Evolutionary conservation across 331 rosid species (phyloP).

Genomic region (Rhamnella rubrinervis): DNA sequence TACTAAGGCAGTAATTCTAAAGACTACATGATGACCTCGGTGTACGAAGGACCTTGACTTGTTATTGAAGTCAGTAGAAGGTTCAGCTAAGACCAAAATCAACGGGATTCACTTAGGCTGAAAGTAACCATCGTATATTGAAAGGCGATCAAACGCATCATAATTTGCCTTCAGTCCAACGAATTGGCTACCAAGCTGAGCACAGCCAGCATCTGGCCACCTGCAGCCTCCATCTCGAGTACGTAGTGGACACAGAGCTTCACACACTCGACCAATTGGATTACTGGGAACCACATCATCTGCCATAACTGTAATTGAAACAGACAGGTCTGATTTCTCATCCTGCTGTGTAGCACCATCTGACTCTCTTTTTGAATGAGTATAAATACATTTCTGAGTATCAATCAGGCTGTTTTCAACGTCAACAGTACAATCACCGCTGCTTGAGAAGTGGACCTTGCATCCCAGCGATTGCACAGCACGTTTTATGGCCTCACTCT

Average conservation of each 20-base stretch:
- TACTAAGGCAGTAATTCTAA: not conserved
- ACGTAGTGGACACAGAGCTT: constrained; percentile 70
- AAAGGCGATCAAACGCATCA: constrained; percentile 88
- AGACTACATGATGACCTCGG: not conserved
- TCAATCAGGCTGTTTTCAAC: constrained; percentile 52
- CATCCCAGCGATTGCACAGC: constrained; percentile 90
- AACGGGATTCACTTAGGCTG: constrained; percentile 21
- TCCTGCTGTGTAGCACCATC: constrained; percentile 31
- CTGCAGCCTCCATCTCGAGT: constrained; percentile 73
- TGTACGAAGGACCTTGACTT: not conserved
- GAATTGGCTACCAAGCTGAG: constrained; percentile 80
- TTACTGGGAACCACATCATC: constrained; percentile 40
- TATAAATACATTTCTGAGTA: constrained; percentile 24
- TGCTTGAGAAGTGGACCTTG: constrained; percentile 63
- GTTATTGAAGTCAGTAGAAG: not conserved
- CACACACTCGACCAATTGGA: constrained; percentile 56
- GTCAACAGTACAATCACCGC: constrained; percentile 69
- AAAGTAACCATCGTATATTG: constrained; percentile 78
- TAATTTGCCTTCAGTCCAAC: constrained; percentile 87
- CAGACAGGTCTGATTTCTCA: constrained; percentile 49
- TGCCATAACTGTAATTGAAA: constrained; percentile 42
- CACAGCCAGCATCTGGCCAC: constrained; percentile 92
- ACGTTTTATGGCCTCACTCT: constrained; percentile 71
- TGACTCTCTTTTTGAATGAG: constrained; percentile 43
- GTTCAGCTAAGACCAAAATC: constrained; percentile 4